These are phyloP conservation scores for Saccharomyces hybrid DNA, from an alignment of 1,139 yeast genomes.

Conservation along the genomic window DNA sequence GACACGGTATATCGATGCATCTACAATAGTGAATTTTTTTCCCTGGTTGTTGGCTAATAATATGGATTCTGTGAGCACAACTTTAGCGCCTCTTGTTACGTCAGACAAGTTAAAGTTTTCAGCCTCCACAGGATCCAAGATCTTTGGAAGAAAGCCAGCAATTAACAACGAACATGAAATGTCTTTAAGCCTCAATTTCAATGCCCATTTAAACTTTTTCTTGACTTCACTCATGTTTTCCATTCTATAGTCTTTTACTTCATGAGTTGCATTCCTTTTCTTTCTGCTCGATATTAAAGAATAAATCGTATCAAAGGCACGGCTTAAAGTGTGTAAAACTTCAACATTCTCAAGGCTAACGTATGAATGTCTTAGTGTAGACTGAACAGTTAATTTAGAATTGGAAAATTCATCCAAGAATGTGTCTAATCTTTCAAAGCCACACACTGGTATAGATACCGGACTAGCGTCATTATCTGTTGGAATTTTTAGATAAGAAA, in stretches of 20 bases:
- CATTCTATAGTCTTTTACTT: not conserved
- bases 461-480: conserved; percentile 7
- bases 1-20: conserved; percentile 16
- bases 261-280: not conserved
- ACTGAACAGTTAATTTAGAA: conserved; percentile 12
- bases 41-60: conserved; percentile 7
- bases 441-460: conserved; percentile 20
- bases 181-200: conserved; percentile 24
- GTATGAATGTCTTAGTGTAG: conserved; percentile 25
- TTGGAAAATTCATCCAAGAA: conserved; percentile 17
- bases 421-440: conserved; percentile 26
- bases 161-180: conserved; percentile 18
- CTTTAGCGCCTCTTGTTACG: conserved; percentile 21
- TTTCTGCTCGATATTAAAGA: not conserved
- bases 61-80: conserved; percentile 18
- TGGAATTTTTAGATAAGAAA: conserved; percentile 10
- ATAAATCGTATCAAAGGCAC: conserved; percentile 3
- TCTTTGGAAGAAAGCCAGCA: conserved; percentile 18
- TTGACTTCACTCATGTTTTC: not conserved
- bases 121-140: conserved; percentile 20
- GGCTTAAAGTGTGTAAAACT: conserved; percentile 18
- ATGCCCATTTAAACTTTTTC: conserved; percentile 13
- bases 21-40: conserved; percentile 12
- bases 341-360: conserved; percentile 19
- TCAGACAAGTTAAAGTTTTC: conserved; percentile 18